Evolutionary conservation across 2,329 filamentous ascomycete species (phyloP).

Genomic region (Monilinia aucupariae): DNA sequence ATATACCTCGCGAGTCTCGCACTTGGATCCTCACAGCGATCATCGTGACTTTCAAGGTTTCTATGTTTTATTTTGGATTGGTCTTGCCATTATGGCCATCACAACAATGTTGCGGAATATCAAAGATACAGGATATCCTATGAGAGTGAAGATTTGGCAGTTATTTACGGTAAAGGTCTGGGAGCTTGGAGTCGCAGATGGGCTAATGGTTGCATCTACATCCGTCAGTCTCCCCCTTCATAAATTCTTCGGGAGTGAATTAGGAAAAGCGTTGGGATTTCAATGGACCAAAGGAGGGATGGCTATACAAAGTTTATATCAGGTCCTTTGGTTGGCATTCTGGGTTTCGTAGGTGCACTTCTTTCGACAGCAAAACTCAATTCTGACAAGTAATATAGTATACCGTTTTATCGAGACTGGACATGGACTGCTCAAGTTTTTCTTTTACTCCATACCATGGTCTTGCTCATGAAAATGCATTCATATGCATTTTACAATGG

Average conservation of each 20-base stretch:
- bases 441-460: conserved; percentile 82
- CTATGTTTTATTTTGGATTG: conserved; percentile 98
- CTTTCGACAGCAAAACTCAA: background rate
- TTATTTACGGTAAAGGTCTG: conserved; percentile 84
- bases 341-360: conserved; percentile 61
- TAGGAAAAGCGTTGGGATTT: conserved; percentile 46
- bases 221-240: conserved; percentile 70
- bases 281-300: conserved; percentile 77
- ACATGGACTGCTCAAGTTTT: conserved; percentile 98
- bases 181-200: conserved; percentile 78
- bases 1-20: conserved; percentile 83
- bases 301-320: conserved; percentile 75
- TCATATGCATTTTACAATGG: conserved; percentile 98
- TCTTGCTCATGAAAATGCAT: conserved; percentile 98
- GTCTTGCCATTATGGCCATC: conserved; percentile 91
- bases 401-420: conserved; percentile 84
- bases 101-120: conserved; percentile 90
- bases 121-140: conserved; percentile 84
- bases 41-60: conserved; percentile 95
- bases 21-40: conserved; percentile 89
- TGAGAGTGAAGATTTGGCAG: conserved; percentile 81
- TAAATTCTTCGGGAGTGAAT: conserved; percentile 52
- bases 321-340: conserved; percentile 69
- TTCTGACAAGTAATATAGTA: conserved; percentile 37
- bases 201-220: conserved; percentile 76